Conservation (phyloP, 2,329 filamentous ascomycete genomes). For the Fusarium napiforme region DNA sequence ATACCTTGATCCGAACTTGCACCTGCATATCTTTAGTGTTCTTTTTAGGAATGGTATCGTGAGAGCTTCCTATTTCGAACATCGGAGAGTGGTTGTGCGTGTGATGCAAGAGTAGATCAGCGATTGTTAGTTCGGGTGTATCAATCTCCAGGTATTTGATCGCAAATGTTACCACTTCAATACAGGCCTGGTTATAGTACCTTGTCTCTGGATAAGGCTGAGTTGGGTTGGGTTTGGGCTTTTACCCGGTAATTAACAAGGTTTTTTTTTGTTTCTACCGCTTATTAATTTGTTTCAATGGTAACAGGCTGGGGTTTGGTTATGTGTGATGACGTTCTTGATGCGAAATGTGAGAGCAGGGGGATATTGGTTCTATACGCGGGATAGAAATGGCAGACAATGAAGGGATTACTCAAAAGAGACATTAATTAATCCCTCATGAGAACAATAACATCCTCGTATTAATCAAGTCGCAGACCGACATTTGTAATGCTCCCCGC, state of each 20-base stretch:
- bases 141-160: neutral
- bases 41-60: constrained; percentile 3
- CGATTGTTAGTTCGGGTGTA: neutral
- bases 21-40: constrained; percentile 12
- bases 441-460: neutral
- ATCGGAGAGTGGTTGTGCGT: neutral
- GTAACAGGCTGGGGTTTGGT: constrained; percentile 1
- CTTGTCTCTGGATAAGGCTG: constrained; percentile 18
- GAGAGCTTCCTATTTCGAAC: constrained; percentile 24
- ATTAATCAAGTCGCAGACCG: neutral
- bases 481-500: constrained; percentile 1
- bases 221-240: neutral
- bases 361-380: neutral
- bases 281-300: constrained; percentile 7
- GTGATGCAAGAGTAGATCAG: neutral
- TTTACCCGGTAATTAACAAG: neutral
- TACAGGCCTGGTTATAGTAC: neutral
- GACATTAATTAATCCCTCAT: neutral
- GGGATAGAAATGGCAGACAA: neutral
- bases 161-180: neutral
- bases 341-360: neutral
- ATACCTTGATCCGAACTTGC: neutral
- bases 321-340: constrained; percentile 21
- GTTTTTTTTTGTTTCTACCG: constrained; percentile 6
- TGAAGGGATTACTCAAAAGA: neutral